Base-by-base conservation (phyloP, 2,329 filamentous ascomycete species). In the Teratosphaeria viscida region DNA sequence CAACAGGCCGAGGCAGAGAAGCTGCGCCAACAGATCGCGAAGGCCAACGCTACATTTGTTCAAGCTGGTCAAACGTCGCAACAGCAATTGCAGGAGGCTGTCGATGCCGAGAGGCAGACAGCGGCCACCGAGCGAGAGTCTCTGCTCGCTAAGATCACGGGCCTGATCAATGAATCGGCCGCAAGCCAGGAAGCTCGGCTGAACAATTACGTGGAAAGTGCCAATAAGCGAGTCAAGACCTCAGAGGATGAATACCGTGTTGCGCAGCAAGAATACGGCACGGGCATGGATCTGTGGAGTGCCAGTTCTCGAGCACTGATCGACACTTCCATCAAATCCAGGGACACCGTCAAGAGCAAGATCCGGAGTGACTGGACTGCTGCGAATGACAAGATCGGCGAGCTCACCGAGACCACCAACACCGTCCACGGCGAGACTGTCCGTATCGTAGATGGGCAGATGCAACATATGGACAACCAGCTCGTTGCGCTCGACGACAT, bases 401-500 rank as follows among this genome's bases (percentile, higher is more conserved):
- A 87, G 5, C 92, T 99, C 66, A 89, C 92, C 66, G 81, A 83
- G 7, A 89, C 89, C 0, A 92, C 92, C 0, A 88, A 89, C 66
- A 89, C 89, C 2, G 91, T 97, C 1, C 92, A 99, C 66, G 87
- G 88, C 37, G 89, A 95, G 74, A 96, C 92, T 0, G 85, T 96
- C 34, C 86, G 87, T 6, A 92, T 95, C 60, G 92, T 97, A 12
- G 89, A 92, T 68, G 86, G 88, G 60, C 94, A 99, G 75, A 89
- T 95, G 76, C 82, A 83, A 59, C 89, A 95, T 65, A 87, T 99
- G 70, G 87, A 89, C 62, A 82, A 81, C n/a, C 90, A 97, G 73
- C 92, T 99, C 83, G 84, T 86, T 59, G 89, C 90, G 1, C 81
- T 99, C 7, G 92, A 97, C 68, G 89, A 92, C 65, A 96, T 96